Conservation (phyloP, 768 basidiomycete species). For the Lyophyllum atratum region DNA sequence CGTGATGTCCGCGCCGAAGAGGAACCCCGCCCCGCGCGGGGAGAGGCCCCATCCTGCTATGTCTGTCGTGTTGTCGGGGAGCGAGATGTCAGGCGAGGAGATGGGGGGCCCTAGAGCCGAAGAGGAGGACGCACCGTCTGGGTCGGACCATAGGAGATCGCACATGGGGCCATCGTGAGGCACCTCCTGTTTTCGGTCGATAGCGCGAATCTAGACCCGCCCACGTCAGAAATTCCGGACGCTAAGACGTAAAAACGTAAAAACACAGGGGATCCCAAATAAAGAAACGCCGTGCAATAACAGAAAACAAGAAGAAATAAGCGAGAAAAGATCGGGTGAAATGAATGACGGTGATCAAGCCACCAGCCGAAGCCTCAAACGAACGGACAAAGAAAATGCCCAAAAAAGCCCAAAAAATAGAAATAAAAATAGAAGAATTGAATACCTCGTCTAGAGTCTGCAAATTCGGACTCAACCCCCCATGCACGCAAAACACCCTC, state of each 20-base stretch:
- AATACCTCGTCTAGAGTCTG: slow-evolving; percentile 85
- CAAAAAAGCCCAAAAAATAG: background rate
- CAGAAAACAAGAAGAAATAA: background rate
- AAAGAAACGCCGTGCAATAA: background rate
- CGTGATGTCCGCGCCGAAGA: slow-evolving; percentile 92
- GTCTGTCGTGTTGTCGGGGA: slow-evolving; percentile 44
- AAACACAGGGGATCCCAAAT: background rate
- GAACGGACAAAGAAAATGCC: background rate
- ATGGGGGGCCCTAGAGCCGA: slow-evolving; percentile 6
- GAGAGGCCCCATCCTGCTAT: slow-evolving; percentile 96
- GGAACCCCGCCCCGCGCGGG: slow-evolving; percentile 94
- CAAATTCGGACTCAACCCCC: slow-evolving; percentile 89
- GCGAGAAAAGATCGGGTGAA: slow-evolving; percentile 1
- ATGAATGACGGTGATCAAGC: background rate
- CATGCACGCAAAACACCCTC: slow-evolving; percentile 96
- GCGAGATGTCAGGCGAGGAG: background rate
- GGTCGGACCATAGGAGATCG: slow-evolving; percentile 98
- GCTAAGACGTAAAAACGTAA: background rate
- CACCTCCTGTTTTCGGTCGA: slow-evolving; percentile 96
- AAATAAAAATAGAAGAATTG: background rate
- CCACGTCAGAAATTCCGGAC: background rate
- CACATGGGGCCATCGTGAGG: slow-evolving; percentile 99
- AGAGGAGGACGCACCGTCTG: slow-evolving; percentile 68
- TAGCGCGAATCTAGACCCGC: slow-evolving; percentile 81
- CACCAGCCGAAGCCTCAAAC: background rate